Base-by-base conservation (phyloP, 495 filamentous ascomycete species). In the Penicillium riverlandense region DNA sequence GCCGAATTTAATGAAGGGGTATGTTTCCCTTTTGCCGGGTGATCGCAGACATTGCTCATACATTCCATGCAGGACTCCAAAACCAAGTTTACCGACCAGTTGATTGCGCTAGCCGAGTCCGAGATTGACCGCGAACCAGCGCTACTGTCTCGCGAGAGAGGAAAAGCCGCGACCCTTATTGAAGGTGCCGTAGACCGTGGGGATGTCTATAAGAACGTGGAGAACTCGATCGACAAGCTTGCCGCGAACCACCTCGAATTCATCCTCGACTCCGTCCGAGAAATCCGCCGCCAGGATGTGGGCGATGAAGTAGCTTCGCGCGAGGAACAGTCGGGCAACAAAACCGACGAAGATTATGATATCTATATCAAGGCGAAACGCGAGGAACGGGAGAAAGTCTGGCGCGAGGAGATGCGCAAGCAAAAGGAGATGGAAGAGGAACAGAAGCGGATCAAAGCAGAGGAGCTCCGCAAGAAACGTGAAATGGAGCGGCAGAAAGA, bases 171-270 rank as follows among this genome's bases (percentile, higher is more conserved):
- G 14, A 78, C 85, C 5, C 72, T 96, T 13, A 84, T 96, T 38
- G 88, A 95, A 60, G 90, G 90, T 36, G 88, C 86, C 0, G 82
- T 88, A 28, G 88, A 94, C 50, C 80, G 90, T 36, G 83, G 78
- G 41, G 83, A 84, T 41, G 78, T 92, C 35, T 96, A 94, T 65
- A 82, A 86, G 46, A 78, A 72, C 38, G 85, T 84, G 5, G 77
- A 88, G 47, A 67, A 69, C 1, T 75, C 80, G 16, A 73, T 96
- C 29, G 77, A 88, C 53, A 59, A 62, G 14, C 72, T 91, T 39
- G 82, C 91, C 37, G 76, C 83, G 45, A 68, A 79, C 32, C 72
- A 82, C 44, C 62, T 85, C 11, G 66, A 64, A 8, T 72, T 76
- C 14, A 83, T 90, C 31, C 74, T 88, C 47, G 65, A 71, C 4